Conservation (phyloP, 768 basidiomycete genomes). For the Trametes cingulata region DNA sequence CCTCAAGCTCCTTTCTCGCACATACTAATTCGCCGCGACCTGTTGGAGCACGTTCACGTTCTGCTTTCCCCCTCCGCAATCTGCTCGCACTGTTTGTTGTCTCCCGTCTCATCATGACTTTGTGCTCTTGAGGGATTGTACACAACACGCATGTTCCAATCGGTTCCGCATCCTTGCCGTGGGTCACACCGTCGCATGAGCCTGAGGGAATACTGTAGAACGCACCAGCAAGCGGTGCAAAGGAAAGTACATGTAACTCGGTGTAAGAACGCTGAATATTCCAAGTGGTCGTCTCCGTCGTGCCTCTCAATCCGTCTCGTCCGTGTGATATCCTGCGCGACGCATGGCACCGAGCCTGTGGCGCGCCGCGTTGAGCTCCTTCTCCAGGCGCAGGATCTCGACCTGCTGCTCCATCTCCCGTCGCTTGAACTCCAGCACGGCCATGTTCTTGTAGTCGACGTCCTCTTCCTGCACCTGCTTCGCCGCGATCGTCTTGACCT, state of each 20-base stretch:
- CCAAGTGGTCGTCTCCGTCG: neutral
- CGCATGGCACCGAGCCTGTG: constrained; percentile 83
- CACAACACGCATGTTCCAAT: neutral
- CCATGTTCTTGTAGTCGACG: constrained; percentile 89
- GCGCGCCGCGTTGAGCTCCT: constrained; percentile 87
- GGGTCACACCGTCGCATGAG: neutral
- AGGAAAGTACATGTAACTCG: constrained; percentile 6
- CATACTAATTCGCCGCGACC: neutral
- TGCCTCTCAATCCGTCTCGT: constrained; percentile 47
- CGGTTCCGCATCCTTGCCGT: neutral
- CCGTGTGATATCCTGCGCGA: constrained; percentile 85
- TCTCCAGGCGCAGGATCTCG: constrained; percentile 95
- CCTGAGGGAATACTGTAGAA: neutral
- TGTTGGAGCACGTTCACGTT: neutral
- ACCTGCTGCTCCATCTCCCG: constrained; percentile 99
- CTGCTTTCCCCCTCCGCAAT: neutral
- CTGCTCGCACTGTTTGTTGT: constrained; percentile 2
- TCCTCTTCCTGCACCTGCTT: constrained; percentile 79
- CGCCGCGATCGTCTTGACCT: constrained; percentile 94
- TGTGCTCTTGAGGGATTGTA: constrained; percentile 8
- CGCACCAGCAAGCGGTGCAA: constrained; percentile 1
- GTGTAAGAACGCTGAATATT: neutral
- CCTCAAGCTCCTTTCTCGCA: constrained; percentile 2
- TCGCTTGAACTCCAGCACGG: constrained; percentile 92
- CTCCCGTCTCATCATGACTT: neutral